Conservation (phyloP, 192 early-diverging fungal genomes). For the Backusella parvicylindrica region DNA sequence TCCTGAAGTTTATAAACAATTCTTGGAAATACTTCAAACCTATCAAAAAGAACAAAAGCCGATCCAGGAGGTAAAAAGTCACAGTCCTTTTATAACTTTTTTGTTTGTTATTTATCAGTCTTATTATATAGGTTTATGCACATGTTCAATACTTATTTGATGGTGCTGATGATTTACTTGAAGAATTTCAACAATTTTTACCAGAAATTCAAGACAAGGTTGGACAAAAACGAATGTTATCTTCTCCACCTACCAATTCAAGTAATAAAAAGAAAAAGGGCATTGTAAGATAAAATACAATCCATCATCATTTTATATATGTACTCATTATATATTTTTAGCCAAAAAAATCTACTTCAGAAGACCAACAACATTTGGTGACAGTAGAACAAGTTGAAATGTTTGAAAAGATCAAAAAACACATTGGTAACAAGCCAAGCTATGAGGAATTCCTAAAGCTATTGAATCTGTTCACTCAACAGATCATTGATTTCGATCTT, state of each 20-base stretch:
- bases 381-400: constrained; percentile 84
- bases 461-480: constrained; percentile 88
- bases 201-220: constrained; percentile 55
- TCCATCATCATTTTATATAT: background rate
- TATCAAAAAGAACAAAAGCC: constrained; percentile 96
- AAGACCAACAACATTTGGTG: constrained; percentile 8
- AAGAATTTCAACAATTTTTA: constrained; percentile 97
- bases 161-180: constrained; percentile 84
- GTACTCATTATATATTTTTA: background rate
- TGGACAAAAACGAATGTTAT: background rate
- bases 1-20: constrained; percentile 95
- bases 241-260: background rate
- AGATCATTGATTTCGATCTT: constrained; percentile 83
- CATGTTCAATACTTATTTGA: constrained; percentile 91
- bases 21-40: constrained; percentile 94
- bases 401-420: constrained; percentile 87
- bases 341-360: background rate
- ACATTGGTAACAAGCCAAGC: constrained; percentile 78
- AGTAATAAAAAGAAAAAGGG: background rate
- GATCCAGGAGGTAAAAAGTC: constrained; percentile 79
- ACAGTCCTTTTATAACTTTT: no score
- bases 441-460: constrained; percentile 97
- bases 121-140: constrained; percentile 82
- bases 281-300: background rate
- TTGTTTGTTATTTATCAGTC: no score